Evolutionary conservation across 805 yeast species (phyloP).

Genomic region (Ogataea saltuana): DNA sequence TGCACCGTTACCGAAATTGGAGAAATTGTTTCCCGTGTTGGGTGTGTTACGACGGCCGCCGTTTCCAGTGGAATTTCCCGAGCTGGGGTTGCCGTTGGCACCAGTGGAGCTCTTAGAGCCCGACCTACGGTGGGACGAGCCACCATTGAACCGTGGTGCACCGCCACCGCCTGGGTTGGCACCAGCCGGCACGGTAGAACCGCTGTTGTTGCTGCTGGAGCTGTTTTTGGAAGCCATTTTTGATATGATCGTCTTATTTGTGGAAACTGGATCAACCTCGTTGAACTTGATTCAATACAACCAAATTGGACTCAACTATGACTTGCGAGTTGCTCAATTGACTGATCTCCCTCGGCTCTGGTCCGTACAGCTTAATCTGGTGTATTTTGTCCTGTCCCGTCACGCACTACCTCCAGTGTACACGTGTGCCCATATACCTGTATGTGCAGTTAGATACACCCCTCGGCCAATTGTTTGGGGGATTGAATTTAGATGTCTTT

Average conservation of each 20-base stretch:
- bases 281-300: too few relatives aligned
- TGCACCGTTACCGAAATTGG: conserved; percentile 5
- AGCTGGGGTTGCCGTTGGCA: background rate
- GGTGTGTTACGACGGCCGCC: conserved; percentile 11
- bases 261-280: too few relatives aligned
- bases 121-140: conserved; percentile 26
- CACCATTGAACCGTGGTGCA: conserved; percentile 5
- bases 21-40: conserved; percentile 5
- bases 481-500: too few relatives aligned
- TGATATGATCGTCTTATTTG: too few relatives aligned
- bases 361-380: too few relatives aligned
- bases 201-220: background rate
- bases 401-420: background rate
- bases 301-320: too few relatives aligned
- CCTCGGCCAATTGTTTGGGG: background rate
- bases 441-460: background rate
- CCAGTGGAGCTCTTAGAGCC: conserved; percentile 26
- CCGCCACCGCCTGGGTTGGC: too few relatives aligned
- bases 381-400: conserved; percentile 1
- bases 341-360: too few relatives aligned
- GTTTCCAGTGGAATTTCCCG: background rate
- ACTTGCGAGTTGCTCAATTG: too few relatives aligned
- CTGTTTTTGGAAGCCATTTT: conserved; percentile 4
- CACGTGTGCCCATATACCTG: conserved; percentile 1
- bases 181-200: background rate